Base-by-base conservation (phyloP, 768 basidiomycete species). In the Kwoniella botswanensis region DNA sequence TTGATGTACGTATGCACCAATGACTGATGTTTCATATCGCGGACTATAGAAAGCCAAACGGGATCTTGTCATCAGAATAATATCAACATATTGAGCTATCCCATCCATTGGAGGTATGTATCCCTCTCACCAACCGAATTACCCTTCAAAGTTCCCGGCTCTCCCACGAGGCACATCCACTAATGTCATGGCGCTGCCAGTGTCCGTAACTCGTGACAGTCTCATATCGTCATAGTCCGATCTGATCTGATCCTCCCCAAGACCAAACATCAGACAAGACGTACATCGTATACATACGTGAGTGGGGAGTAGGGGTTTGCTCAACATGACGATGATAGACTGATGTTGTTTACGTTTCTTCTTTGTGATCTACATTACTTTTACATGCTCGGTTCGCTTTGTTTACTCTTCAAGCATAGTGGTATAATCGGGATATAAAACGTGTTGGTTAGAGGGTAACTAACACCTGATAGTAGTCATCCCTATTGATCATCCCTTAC, bases 51-150 rank as follows among this genome's bases (percentile, higher is more conserved):
- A 35, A 35, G 35, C 35, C 35, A 6, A 35, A 6, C 35, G 35
- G 35, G 1, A 1, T 35, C 35, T 35, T 35, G 35, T 35, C 35
- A 1, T 7, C 35, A 6, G 4, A 26, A 26, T 2, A 26, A 35
- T 35, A 35, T 35, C 35, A 9, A 35, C 35, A 35, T 35, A n/a
- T 42, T 61, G 17, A 59, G 54, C n/a, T 22, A 18, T 42, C 22
- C n/a, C 59, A 22, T 61, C 59, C 59, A 61, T 61, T 43, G 29
- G 57, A 61, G 59, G 59, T 61, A 61, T 61, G 59, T 61, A 29
- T 35, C 6, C 6, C 7, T 6, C 35, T 35, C 35, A 35, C 7
- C 35, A 6, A 43, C 11, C 41, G 43, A 42, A 9, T 12, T 15
- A 42, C 26, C 29, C 57, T 58, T 9, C 41, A 44, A 61, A 43